Conservation (phyloP, 1,284 basidiomycete genomes). For the Porodaedalea pini region DNA sequence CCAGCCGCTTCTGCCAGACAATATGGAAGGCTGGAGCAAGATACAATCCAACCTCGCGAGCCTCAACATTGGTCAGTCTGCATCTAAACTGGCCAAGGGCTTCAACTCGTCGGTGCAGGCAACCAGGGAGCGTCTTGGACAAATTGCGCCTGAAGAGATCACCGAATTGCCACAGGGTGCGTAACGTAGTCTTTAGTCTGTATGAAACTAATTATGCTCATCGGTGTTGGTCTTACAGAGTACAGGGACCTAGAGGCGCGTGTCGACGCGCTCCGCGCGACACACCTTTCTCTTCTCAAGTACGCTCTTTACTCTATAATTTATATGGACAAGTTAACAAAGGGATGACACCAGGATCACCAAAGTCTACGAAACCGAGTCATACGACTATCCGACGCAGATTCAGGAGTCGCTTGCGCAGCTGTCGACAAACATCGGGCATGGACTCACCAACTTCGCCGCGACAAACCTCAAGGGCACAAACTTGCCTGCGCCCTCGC, state of each 20-base stretch:
- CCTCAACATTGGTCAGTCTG: slow-evolving; percentile 67
- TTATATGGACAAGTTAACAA: too few species aligned
- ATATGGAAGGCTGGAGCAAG: slow-evolving; percentile 77
- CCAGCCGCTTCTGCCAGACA: too few species aligned
- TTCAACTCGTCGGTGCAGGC: slow-evolving; percentile 86
- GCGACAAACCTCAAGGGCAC: slow-evolving; percentile 88
- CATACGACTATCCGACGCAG: slow-evolving; percentile 85
- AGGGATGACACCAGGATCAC: slow-evolving; percentile 79
- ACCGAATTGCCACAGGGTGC: slow-evolving; percentile 91
- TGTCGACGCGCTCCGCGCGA: slow-evolving; percentile 86
- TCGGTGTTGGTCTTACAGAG: slow-evolving; percentile 50
- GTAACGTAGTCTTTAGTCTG: too few species aligned
- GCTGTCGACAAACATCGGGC: slow-evolving; percentile 69
- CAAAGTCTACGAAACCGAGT: slow-evolving; percentile 81
- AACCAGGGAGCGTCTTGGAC: slow-evolving; percentile 87
- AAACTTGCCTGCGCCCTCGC: slow-evolving; percentile 75
- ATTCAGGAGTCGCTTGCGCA: slow-evolving; percentile 75
- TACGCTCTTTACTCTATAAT: slow-evolving; percentile 37
- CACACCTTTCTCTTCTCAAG: slow-evolving; percentile 82
- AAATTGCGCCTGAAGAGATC: slow-evolving; percentile 87
- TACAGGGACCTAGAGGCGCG: slow-evolving; percentile 94
- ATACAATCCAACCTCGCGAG: slow-evolving; percentile 53
- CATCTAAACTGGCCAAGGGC: slow-evolving; percentile 74
- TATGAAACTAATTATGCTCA: too few species aligned
- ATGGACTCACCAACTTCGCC: slow-evolving; percentile 83